Base-by-base conservation (phyloP, 192 early-diverging fungal genomes). In the Glomus cerebriforme region DNA sequence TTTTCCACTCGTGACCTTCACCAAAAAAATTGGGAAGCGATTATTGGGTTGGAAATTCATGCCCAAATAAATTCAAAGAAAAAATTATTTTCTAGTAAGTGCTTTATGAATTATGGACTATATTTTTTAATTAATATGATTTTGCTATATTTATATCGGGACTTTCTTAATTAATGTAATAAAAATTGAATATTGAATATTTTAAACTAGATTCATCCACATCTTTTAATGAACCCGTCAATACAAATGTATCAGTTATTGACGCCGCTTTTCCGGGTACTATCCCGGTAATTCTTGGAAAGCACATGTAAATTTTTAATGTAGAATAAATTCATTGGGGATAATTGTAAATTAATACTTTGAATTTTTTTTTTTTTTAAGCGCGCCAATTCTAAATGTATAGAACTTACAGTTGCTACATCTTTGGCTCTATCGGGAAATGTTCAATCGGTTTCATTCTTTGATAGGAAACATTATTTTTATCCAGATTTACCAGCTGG, bases 381-480 rank as follows among this genome's bases (percentile, higher is more conserved):
- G 89, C 84, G 82, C 71, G 84, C 97, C 10, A 97, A 96, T 77
- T 82, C 87, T 4, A 86, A 92, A 27, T 93, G 92, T 72, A 86
- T 98, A 5, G 78, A 87, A n/a, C 79, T 93, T 35, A 95, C 93
- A 1, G 84, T 95, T 2, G 89, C 85, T 49, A 92, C 95, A 1
- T 87, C 95, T 0, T 82, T 96, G 35, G 92, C 92, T 0, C 79
- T 98, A 34, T 82, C 87, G 13, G 85, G 90, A 3, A 85, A 88
- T 39, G 87, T 97, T 32, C 90, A 94, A 66, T 77, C 32, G 7
- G 32, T 70, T 29, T 95, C 92, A 15, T 86, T 89, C 1, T 98
- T 98, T 81, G 97, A 97, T 73, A 90, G 97, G 62, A 97, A 98
- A 81, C 97, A 98, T 81, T 98, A 98, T 79, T 96, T 96, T 84